phyloP scores from a whole-genome alignment of 2,329 filamentous ascomycete genomes.

The Nothophaeocryptopus gaeumannii region DNA sequence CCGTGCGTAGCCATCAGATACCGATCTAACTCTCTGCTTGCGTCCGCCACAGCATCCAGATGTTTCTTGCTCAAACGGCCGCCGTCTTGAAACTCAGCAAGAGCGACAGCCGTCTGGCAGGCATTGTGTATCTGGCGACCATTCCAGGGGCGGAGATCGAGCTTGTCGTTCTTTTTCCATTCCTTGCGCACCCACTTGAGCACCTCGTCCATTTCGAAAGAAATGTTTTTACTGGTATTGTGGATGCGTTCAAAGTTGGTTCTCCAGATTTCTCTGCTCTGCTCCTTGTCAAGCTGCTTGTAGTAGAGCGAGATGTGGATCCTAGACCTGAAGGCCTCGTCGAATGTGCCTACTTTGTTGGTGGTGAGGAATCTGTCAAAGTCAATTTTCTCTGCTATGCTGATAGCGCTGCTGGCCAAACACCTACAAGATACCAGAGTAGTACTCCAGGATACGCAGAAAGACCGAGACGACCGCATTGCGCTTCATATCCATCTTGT shows the following conservation, averaged over 20 bases:
- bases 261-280: constrained; percentile 26
- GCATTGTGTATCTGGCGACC: constrained; percentile 38
- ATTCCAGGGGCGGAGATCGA: constrained; percentile 30
- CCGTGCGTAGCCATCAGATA: too few species aligned
- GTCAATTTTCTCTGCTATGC: too few species aligned
- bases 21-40: too few species aligned
- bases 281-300: constrained; percentile 22
- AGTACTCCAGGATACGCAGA: constrained; percentile 39
- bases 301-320: constrained; percentile 37
- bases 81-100: constrained; percentile 3
- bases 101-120: constrained; percentile 21
- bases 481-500: constrained; percentile 74
- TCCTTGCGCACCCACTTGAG: constrained; percentile 6
- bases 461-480: constrained; percentile 70
- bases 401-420: too few species aligned
- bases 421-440: constrained; percentile 33
- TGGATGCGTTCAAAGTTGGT: not conserved
- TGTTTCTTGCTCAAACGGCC: too few species aligned
- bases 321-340: constrained; percentile 35
- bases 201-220: constrained; percentile 1
- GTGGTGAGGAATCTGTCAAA: constrained; percentile 34
- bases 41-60: too few species aligned
- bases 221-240: not conserved
- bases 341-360: constrained; percentile 36
- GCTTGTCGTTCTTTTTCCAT: not conserved